These are phyloP conservation scores for Boletellus deceptivus DNA, from an alignment of 1,284 basidiomycete species.

Conservation along the genomic window DNA sequence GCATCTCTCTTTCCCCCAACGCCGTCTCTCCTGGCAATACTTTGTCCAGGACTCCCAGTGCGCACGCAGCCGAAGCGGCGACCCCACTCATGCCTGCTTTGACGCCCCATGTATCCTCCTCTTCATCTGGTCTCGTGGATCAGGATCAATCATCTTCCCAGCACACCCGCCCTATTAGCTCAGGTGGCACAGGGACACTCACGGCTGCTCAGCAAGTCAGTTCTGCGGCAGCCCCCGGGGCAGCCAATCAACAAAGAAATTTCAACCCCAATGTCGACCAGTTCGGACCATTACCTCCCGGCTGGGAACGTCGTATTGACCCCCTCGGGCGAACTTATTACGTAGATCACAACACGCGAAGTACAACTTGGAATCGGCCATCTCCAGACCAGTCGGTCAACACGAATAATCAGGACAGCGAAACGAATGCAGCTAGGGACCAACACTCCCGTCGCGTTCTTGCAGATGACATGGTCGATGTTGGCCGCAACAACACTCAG, in stretches of 20 bases:
- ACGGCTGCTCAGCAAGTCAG: slow-evolving; percentile 20
- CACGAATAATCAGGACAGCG: slow-evolving; percentile 51
- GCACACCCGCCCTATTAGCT: slow-evolving; percentile 27
- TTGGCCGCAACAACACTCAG: slow-evolving; percentile 35
- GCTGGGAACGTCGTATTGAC: slow-evolving; percentile 93
- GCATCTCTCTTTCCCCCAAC: slow-evolving; percentile 51
- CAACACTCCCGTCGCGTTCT: slow-evolving; percentile 76
- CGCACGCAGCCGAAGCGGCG: slow-evolving; percentile 47
- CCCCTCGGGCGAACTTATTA: slow-evolving; percentile 91
- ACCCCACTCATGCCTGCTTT: slow-evolving; percentile 37
- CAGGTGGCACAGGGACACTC: slow-evolving; percentile 16
- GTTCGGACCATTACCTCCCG: slow-evolving; percentile 75
- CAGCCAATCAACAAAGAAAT: slow-evolving; percentile 56
- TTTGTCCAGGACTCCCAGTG: slow-evolving; percentile 54
- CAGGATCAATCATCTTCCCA: slow-evolving; percentile 26
- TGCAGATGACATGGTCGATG: slow-evolving; percentile 78
- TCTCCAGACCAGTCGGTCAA: slow-evolving; percentile 56
- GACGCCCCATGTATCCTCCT: slow-evolving; percentile 35
- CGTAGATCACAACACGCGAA: slow-evolving; percentile 90
- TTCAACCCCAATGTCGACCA: slow-evolving; percentile 88
- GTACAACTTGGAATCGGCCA: slow-evolving; percentile 89
- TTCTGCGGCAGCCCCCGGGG: slow-evolving; percentile 31
- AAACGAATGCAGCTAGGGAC: slow-evolving; percentile 71
- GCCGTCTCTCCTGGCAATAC: slow-evolving; percentile 33
- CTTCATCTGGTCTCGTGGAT: slow-evolving; percentile 24